phyloP scores from a whole-genome alignment of 768 basidiomycete genomes.

The Omphalotus guepiniiformis region DNA sequence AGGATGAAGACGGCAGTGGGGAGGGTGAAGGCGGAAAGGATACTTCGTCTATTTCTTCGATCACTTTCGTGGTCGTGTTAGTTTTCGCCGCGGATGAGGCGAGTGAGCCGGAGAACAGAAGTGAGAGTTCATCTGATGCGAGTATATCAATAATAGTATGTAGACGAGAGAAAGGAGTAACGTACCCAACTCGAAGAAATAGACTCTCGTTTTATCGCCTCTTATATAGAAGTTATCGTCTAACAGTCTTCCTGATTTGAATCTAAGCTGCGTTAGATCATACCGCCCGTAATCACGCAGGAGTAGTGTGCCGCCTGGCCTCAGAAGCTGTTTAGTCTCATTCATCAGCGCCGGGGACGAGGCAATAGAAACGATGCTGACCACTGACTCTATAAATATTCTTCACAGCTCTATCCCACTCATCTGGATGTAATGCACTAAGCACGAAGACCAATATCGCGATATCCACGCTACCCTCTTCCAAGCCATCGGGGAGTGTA shows the following conservation, averaged over 20 bases:
- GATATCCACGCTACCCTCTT: conserved; percentile 75
- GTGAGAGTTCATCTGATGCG: conserved; percentile 65
- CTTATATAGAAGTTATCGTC: conserved; percentile 95
- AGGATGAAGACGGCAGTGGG: not conserved
- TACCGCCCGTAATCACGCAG: conserved; percentile 94
- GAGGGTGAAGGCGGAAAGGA: not conserved
- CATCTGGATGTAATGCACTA: conserved; percentile 87
- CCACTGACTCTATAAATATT: conserved; percentile 70
- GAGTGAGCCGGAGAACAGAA: conserved; percentile 69
- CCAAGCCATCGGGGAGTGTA: conserved; percentile 57
- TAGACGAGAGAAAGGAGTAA: conserved; percentile 1
- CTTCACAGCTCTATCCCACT: conserved; percentile 80
- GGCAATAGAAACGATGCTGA: not conserved
- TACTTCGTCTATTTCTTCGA: conserved; percentile 34
- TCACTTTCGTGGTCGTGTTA: conserved; percentile 24
- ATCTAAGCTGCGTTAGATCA: conserved; percentile 91
- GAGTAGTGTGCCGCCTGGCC: conserved; percentile 80
- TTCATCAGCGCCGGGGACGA: not conserved
- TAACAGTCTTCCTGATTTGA: conserved; percentile 82
- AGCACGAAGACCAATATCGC: conserved; percentile 92
- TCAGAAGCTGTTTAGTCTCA: conserved; percentile 84
- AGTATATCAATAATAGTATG: conserved; percentile 6
- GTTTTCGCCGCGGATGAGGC: conserved; percentile 29
- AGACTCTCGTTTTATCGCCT: conserved; percentile 95
- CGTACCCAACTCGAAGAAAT: conserved; percentile 89